Base-by-base conservation (phyloP, 805 yeast species). In the Kodamaea laetipori region DNA sequence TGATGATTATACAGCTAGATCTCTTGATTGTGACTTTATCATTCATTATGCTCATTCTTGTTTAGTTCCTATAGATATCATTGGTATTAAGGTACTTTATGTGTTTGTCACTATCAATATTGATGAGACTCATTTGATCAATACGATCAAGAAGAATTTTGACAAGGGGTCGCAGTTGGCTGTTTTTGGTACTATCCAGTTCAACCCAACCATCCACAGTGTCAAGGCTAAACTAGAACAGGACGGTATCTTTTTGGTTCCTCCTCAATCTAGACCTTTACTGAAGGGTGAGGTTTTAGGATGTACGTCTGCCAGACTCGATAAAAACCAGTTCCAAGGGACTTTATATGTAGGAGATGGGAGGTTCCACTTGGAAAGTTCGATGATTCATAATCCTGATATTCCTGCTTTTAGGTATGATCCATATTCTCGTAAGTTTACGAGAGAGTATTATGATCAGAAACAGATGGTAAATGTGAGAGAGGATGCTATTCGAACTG, bases 11-110 rank as follows among this genome's bases (percentile, higher is more conserved):
- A 90, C 99, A 0, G 99, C 99, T 1, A 73, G 90, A 50, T 82
- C 98, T 0, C 65, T 94, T 19, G 96, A 86, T 38, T 94, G 99
- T 66, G 99, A 94, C 59, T 85, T 90, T 56, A 82, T 94, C 47
- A 89, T 92, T 10, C 99, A 94, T 66, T 94, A 94, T 64, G 99
- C 99, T 1, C 99, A 94, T 62, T 89, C 96, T 6, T 94, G 99
- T 66, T 72, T 94, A 36, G 97, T 94, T 1, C 99, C 99, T 2
- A 86, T 94, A 21, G 98, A 90, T 61, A 76, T 92, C 37, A 94
- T 98, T 5, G 72, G 78, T 26, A 90, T 94, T 59, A 90, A 90
- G 66, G 96, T 94, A 11, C 67, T 94, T n/a, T 94, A 94, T 58
- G 87, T 94, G 5, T 94, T 94, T 65, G 99, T 94, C 19, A 90